Evolutionary conservation across 2,329 filamentous ascomycete genomes (phyloP).

Genomic region (Alternaria gansuensis): DNA sequence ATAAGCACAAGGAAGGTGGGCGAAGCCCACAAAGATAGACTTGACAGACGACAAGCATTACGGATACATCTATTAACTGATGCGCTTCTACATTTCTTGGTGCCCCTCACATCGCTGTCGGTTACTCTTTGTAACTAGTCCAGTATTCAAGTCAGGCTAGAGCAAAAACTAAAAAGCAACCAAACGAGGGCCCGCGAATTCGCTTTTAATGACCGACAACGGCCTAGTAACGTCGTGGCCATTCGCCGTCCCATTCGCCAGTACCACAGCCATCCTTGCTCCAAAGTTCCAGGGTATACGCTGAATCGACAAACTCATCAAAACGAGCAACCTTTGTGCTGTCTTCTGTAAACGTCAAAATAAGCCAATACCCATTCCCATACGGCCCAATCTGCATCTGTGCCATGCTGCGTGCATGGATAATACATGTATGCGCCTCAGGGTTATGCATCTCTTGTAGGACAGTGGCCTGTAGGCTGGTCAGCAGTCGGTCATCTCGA

Average conservation of each 20-base stretch:
- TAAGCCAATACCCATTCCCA: too few relatives aligned
- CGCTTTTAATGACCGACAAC: too few relatives aligned
- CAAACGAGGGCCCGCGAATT: too few relatives aligned
- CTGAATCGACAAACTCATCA: conserved; percentile 3
- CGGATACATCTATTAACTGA: neutral
- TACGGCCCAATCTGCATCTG: too few relatives aligned
- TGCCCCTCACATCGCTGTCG: too few relatives aligned
- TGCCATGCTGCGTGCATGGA: too few relatives aligned
- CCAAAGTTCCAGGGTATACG: conserved; percentile 12
- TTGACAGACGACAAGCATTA: neutral
- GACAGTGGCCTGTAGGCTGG: conserved; percentile 1
- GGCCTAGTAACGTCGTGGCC: neutral
- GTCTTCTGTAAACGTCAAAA: too few relatives aligned
- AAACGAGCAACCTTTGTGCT: too few relatives aligned
- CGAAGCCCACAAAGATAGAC: neutral
- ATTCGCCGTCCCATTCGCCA: conserved; percentile 3
- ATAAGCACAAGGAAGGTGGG: neutral
- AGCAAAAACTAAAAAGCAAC: too few relatives aligned
- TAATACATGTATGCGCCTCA: neutral
- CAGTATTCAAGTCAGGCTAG: too few relatives aligned
- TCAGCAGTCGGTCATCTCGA: neutral
- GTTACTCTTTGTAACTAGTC: too few relatives aligned
- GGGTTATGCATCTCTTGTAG: conserved; percentile 10
- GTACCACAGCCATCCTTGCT: neutral
- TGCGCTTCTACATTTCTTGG: neutral